Base-by-base conservation (phyloP, 2,329 filamentous ascomycete genomes). In the Setomelanomma holmii region DNA sequence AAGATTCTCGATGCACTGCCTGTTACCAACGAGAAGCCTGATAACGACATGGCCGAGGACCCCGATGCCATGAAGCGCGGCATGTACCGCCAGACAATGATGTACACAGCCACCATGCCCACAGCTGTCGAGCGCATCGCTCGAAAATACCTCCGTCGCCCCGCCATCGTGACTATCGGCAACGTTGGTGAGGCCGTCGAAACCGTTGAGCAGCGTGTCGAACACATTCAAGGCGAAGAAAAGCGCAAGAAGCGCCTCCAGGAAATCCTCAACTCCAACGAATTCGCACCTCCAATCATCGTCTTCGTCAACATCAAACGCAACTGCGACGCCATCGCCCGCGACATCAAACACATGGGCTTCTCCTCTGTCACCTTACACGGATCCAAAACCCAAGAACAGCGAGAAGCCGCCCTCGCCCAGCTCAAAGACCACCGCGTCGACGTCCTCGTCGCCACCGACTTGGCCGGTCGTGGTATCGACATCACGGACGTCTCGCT, bases 291-390 rank as follows among this genome's bases (percentile, higher is more conserved):
- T 7, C 95, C 95, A 14, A 96, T 99, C 75, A 99, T 99, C 66
- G 93, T 99, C 59, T 99, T 99, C 74, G 95, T 99, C 84, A 99
- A 99, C 77, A 97, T 98, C 86, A 98, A 98, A 79, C 90, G 93
- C 66, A 98, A 98, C 79, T 98, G 93, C 79, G 95, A 99, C 74
- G 90, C 91, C 53, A 89, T 99, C 41, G 93, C 93, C 3, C 86
- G 91, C 55, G 93, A 98, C 71, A 95, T 99, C 80, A 95, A 96
- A 72, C 85, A 89, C 45, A 95, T 95, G 87, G 95, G 95, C 64
- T 95, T 92, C 82, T 90, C 86, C 17, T 86, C 89, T 6, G 93
- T 96, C 66, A 97, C 93, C 0, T 80, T 99, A 24, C 95, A 99
- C 78, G 93, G 95, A 58, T 91, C 87, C 79, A 99, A 99, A 77